These are phyloP conservation scores for Tulasnella calospora DNA, from an alignment of 768 basidiomycete genomes.

Conservation along the genomic window DNA sequence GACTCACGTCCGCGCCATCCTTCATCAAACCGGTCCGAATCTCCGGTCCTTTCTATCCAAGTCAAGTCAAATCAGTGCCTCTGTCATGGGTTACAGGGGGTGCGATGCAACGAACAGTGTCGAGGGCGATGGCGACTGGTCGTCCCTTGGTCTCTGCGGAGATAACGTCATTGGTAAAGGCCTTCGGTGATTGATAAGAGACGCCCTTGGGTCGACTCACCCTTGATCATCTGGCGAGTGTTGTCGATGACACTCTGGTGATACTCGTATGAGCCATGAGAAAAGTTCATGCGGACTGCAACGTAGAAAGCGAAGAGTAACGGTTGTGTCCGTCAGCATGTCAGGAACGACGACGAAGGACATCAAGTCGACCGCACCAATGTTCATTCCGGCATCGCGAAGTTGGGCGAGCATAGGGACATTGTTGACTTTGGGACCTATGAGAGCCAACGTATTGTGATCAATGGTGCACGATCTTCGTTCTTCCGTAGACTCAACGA, in stretches of 20 bases:
- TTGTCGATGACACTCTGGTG: slow-evolving; percentile 99
- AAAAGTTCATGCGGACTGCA: slow-evolving; percentile 99
- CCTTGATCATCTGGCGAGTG: slow-evolving; percentile 75
- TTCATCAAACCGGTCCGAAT: slow-evolving; percentile 94
- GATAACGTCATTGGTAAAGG: slow-evolving; percentile 9
- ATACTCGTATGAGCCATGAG: slow-evolving; percentile 96
- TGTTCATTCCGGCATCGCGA: slow-evolving; percentile 90
- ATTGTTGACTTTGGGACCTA: slow-evolving; percentile 91
- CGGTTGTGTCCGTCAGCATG: background rate
- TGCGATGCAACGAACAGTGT: slow-evolving; percentile 62
- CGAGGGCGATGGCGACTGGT: slow-evolving; percentile 94
- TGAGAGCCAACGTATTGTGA: slow-evolving; percentile 15
- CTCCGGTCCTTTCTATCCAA: slow-evolving; percentile 89
- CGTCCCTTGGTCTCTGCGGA: slow-evolving; percentile 54
- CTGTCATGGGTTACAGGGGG: background rate
- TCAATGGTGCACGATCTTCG: slow-evolving; percentile 22
- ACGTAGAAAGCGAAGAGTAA: background rate
- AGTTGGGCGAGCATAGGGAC: slow-evolving; percentile 83
- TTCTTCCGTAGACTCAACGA: slow-evolving; percentile 31
- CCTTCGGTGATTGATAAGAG: slow-evolving; percentile 2
- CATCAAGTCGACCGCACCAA: slow-evolving; percentile 57
- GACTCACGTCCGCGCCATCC: slow-evolving; percentile 75
- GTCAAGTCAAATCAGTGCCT: slow-evolving; percentile 18
- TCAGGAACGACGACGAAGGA: background rate
- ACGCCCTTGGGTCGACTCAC: slow-evolving; percentile 42